Conservation (phyloP, 202 grass and related monocot genomes). For the Miscanthus sacchariflorus region DNA sequence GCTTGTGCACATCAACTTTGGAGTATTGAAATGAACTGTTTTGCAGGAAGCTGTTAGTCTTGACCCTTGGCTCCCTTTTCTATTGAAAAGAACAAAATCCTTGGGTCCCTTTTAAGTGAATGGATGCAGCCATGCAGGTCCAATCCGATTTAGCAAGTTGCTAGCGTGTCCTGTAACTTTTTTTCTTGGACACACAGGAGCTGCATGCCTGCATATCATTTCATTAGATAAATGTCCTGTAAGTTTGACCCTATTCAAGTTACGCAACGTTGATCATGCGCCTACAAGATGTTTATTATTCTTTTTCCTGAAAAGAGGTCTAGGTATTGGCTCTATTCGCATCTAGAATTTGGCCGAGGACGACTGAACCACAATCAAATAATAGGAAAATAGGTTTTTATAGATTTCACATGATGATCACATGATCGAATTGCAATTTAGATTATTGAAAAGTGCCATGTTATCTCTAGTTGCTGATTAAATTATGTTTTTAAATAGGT, state of each 20-base stretch:
- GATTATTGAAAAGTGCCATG: neutral
- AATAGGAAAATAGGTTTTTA: no score
- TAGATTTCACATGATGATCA: neutral
- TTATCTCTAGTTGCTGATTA: neutral
- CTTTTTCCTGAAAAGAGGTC: neutral
- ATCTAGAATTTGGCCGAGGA: neutral
- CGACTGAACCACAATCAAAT: neutral
- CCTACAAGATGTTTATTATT: neutral
- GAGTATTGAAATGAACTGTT: neutral
- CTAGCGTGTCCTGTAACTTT: neutral
- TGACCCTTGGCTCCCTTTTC: neutral
- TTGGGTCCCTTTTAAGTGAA: neutral
- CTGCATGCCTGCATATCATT: neutral
- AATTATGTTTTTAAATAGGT: neutral
- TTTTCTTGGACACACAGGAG: neutral
- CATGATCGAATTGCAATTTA: neutral
- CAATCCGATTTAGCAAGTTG: neutral
- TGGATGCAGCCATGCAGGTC: neutral
- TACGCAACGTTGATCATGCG: neutral
- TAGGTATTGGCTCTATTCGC: neutral
- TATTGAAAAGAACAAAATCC: neutral
- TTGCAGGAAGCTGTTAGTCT: constrained; percentile 1
- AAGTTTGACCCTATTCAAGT: neutral
- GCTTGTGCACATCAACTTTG: neutral
- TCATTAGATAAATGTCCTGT: neutral